Base-by-base conservation (phyloP, 805 yeast genomes). In the Candida easanensis region DNA sequence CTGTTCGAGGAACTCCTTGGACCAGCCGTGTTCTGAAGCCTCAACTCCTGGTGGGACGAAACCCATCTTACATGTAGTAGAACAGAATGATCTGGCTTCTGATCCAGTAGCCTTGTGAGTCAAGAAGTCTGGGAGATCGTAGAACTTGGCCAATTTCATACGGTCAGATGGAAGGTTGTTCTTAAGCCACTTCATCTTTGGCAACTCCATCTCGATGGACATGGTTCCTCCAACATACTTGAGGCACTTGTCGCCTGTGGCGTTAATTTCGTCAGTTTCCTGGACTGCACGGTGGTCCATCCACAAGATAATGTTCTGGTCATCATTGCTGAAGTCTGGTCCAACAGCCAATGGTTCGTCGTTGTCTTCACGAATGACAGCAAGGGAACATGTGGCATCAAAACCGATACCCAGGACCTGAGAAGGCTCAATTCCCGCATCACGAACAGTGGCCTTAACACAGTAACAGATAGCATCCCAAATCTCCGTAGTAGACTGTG, bases 151-250 rank as follows among this genome's bases (percentile, higher is more conserved):
- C 23, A 68, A 56, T 6, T 64, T 60, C 62, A 88, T 85, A 42
- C 66, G 65, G 14, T 71, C 78, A 26, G 69, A 67, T 4, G 95
- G 86, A 70, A 89, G 68, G 64, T 93, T 74, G 63, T 85, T 82
- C 63, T 91, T 91, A 59, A 93, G 75, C 99, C 99, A 93, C 68
- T 87, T 86, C 69, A 88, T 89, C 67, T 93, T 93, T 48, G 99
- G 99, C 52, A 93, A 74, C 62, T 93, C 98, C 98, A 93, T 93
- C 65, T 91, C 99, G 58, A 93, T 85, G 39, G 97, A 89, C 97
- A 93, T 91, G 56, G 82, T 83, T 16, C 98, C 98, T 46, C 99
- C 99, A 16, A 93, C 98, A 62, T 88, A 93, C 62, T 87, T 84
- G 58, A 93, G 73, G 45, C 87, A 79, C 58, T 77, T 79, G 59